Evolutionary conservation across 805 yeast species (phyloP).

Genomic region (Spathaspora girioi): DNA sequence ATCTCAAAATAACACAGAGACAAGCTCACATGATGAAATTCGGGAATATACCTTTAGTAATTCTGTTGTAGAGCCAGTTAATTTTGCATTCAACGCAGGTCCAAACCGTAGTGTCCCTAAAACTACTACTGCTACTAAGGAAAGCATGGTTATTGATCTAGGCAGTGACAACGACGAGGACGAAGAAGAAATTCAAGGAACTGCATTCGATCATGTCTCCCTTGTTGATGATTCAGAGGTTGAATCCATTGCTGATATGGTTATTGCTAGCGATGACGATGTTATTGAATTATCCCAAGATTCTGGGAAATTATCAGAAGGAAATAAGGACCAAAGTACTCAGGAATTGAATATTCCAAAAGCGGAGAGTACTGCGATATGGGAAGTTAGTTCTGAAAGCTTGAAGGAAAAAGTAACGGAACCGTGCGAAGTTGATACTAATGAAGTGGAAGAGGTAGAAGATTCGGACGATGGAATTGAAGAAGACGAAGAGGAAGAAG

Average conservation of each 20-base stretch:
- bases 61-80: not conserved
- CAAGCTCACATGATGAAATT: too few species aligned
- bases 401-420: not conserved
- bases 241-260: not conserved
- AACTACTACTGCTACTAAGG: not conserved
- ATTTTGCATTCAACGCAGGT: not conserved
- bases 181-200: not conserved
- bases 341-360: too few species aligned
- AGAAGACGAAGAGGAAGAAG: not conserved
- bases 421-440: not conserved
- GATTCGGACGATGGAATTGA: too few species aligned
- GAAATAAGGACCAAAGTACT: conserved; percentile 3
- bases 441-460: too few species aligned
- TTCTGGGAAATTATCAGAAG: not conserved
- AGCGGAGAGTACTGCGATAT: too few species aligned
- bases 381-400: too few species aligned
- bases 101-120: not conserved
- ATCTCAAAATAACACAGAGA: not conserved
- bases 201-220: not conserved
- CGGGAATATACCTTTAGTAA: not conserved
- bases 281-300: not conserved
- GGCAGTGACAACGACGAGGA: not conserved
- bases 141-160: not conserved
- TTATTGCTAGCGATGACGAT: not conserved
- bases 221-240: not conserved